Base-by-base conservation (phyloP, 2,329 filamentous ascomycete genomes). In the Botryotinia calthae region DNA sequence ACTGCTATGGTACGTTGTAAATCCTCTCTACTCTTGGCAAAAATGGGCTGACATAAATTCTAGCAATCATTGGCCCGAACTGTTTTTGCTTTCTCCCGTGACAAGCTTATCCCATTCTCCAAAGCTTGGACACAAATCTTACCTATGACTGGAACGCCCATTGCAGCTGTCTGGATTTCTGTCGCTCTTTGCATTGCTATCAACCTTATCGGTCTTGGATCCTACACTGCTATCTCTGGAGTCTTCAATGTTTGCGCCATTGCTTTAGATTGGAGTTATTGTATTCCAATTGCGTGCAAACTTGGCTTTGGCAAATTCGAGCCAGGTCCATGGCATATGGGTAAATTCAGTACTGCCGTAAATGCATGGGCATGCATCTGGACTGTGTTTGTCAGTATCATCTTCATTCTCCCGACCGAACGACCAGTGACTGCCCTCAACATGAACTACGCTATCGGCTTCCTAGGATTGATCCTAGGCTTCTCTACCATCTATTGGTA, bases 41-140 rank as follows among this genome's bases (percentile, higher is more conserved):
- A 56, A 68, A 87, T 86, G 86, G 63, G 73, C 72, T 75, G 58
- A 76, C 69, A n/a, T 4, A 20, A 8, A 34, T 54, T 51, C 14
- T 66, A 76, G 84, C 83, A 79, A 85, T 83, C 79, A 82, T 87
- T 80, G 81, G 85, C 78, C 79, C 81, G 68, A 76, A 81, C 74
- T 2, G 87, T 90, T 75, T 90, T 89, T 78, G 88, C 88, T 59
- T 87, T 90, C 6, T 88, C 88, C 42, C 84, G 88, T 63, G 88
- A 90, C 76, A 87, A 87, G 51, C 87, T 90, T 31, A 82, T 75
- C 16, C 74, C 88, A 0, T 89, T 86, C 80, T 89, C 87, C 2
- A 77, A 83, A 48, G 88, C 87, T 86, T 88, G 89, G 61, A 85
- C 87, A 6, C 80, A 82, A 28, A 87, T 90, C 3, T 83, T 82